A percentile compares a stretch with the other conserved stretches of the same genome.
Evolutionary conservation across 176 grass and related monocot genomes (phyloP).

Genomic region (Aegilops longissima): DNA sequence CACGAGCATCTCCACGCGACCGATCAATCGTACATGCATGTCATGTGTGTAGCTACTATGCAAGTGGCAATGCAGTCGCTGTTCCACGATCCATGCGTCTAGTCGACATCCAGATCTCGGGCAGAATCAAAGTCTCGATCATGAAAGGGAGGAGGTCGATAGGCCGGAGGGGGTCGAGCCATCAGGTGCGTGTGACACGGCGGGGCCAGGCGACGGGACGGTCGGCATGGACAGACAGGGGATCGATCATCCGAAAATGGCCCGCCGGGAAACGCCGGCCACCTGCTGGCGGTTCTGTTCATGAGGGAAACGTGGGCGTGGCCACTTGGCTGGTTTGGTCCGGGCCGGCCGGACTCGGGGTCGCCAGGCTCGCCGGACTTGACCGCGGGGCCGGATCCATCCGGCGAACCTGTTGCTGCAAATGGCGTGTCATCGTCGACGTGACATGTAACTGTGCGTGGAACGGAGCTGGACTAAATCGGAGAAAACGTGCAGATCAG

Average conservation of each 20-base stretch:
- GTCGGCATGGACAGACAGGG: background rate
- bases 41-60: background rate
- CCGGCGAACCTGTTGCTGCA: background rate
- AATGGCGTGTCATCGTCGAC: background rate
- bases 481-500: background rate
- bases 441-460: background rate
- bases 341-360: too few species aligned
- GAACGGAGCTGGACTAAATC: background rate
- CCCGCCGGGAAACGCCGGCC: background rate
- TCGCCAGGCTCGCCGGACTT: background rate
- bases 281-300: background rate
- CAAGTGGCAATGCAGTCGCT: background rate
- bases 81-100: background rate
- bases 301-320: background rate
- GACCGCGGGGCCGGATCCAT: too few species aligned
- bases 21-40: background rate
- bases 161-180: background rate
- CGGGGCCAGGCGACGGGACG: background rate
- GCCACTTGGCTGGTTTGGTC: too few species aligned
- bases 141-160: background rate
- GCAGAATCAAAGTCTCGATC: background rate
- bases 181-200: background rate
- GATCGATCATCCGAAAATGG: background rate
- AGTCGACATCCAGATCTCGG: background rate
- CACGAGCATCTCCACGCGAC: background rate